Evolutionary conservation across 805 yeast species (phyloP), one percentile per base, ranked within the genome.

Genomic region (Isabelozyma pseudorhagii): DNA sequence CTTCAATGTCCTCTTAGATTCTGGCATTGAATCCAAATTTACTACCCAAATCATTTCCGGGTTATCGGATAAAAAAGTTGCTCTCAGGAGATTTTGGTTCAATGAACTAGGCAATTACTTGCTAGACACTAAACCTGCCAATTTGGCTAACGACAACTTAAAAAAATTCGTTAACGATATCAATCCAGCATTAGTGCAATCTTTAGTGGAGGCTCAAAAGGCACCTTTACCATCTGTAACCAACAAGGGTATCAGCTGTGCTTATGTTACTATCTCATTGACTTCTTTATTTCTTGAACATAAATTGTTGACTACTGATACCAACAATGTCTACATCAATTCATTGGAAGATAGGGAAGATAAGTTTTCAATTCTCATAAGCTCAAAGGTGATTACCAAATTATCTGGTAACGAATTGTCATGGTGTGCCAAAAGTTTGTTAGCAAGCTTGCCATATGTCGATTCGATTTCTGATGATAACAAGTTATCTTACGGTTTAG

Each of bases 61-160:
- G 0, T 68, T 90, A 11, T 62, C 67, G 11, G 92, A 88, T 38
- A 77, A 87, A 57, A 88, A 87, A 55, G 66, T 77, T 10, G 79
- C 79, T 31, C 65, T 88, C 21, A 79, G 86, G 55, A 82, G 81
- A 59, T 68, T 81, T 17, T 93, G 97, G 97, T 76, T 78, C 48
- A 60, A 74, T 38, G 66, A 80, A 36, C 59, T 86, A 13, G 84
- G 82, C 4, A 55, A 62, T 1, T 55, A 62, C 5, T 46, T 76
- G 2, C 46, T 59, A 29, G 38, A 42, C 9, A 45, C 43, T 3
- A 10, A 42, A 4, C 38, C 47, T 1, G 10, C 44, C 4, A 54
- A 49, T 36, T 42, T 36, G 41, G 49, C 40, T 4, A 52, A 42
- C 13, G 49, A 14, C 11, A 49, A 15, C 38, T 40, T 59, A 10